Evolutionary conservation across 2,329 filamentous ascomycete species (phyloP).

Genomic region (Calonectria ilicicola): DNA sequence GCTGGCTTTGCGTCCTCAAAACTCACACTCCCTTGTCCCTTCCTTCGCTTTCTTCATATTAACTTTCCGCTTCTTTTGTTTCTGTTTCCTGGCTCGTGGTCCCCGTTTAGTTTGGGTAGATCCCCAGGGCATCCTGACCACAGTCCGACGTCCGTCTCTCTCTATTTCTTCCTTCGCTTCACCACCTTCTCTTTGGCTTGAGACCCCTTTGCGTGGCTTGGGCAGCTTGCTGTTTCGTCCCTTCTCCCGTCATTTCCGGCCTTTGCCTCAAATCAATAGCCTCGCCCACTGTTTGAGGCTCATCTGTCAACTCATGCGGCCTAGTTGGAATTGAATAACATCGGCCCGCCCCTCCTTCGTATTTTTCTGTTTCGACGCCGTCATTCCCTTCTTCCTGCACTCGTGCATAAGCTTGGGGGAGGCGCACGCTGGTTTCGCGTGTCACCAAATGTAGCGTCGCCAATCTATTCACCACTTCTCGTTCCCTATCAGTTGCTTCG

Average conservation of each 20-base stretch:
- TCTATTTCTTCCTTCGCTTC: neutral
- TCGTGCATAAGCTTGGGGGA: conserved; percentile 14
- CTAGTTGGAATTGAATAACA: conserved; percentile 12
- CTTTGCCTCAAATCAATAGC: conserved; percentile 4
- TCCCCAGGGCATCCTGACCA: conserved; percentile 11
- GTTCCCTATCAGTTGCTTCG: conserved; percentile 18
- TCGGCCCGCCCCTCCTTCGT: conserved; percentile 2
- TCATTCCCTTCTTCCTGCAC: neutral
- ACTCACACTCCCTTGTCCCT: neutral
- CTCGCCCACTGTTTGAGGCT: conserved; percentile 5
- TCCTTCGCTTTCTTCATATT: conserved; percentile 4
- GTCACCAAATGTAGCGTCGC: conserved; percentile 19
- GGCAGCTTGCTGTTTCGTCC: conserved; percentile 30
- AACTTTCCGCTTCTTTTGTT: conserved; percentile 4
- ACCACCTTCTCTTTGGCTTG: conserved; percentile 12
- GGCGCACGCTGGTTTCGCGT: conserved; percentile 11
- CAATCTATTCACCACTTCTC: conserved; percentile 15
- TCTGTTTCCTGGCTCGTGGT: conserved; percentile 19
- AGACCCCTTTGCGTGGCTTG: neutral
- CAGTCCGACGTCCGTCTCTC: conserved; percentile 24
- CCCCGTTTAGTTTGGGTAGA: conserved; percentile 12
- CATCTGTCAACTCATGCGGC: neutral
- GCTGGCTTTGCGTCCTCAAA: neutral
- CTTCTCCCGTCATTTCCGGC: conserved; percentile 30
- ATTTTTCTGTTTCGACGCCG: conserved; percentile 1